A percentile compares a stretch with the other conserved stretches of the same genome.
phyloP scores from a whole-genome alignment of 768 basidiomycete species.

The Cystobasidium onofrii region DNA sequence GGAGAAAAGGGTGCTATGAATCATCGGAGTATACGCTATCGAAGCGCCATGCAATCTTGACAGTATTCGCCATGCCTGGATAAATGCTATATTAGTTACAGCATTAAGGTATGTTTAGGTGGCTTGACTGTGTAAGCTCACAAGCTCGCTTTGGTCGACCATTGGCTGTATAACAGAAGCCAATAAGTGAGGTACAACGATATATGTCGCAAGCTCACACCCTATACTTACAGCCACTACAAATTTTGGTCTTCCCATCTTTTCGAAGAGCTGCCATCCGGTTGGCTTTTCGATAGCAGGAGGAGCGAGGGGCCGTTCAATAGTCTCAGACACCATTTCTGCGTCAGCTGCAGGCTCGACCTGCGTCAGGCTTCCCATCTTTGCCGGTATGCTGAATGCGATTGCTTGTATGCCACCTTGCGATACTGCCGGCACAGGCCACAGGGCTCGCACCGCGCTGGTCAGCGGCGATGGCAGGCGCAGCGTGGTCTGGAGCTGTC shows the following conservation, averaged over 20 bases:
- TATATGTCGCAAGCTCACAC: too few species aligned
- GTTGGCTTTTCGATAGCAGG: conserved; percentile 17
- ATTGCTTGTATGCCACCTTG: not conserved
- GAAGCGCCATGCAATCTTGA: conserved; percentile 74
- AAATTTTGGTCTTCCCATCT: conserved; percentile 27
- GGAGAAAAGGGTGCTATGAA: conserved; percentile 78
- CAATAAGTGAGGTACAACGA: not conserved
- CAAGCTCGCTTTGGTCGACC: conserved; percentile 96
- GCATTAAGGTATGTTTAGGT: too few species aligned
- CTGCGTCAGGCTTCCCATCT: not conserved
- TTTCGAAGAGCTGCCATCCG: conserved; percentile 23
- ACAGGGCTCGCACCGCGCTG: not conserved
- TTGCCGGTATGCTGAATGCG: not conserved
- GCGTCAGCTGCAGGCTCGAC: not conserved
- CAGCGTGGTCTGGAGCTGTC: not conserved
- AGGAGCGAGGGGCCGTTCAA: conserved; percentile 5
- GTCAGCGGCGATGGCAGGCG: not conserved
- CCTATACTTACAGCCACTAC: conserved; percentile 21
- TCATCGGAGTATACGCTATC: conserved; percentile 97
- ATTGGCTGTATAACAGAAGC: conserved; percentile 55
- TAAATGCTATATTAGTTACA: too few species aligned
- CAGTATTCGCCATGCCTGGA: conserved; percentile 78
- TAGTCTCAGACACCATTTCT: not conserved
- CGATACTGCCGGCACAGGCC: not conserved
- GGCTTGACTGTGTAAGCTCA: conserved; percentile 53